These are phyloP conservation scores for Trametes pubescens DNA, from an alignment of 1,284 basidiomycete genomes.

Conservation along the genomic window DNA sequence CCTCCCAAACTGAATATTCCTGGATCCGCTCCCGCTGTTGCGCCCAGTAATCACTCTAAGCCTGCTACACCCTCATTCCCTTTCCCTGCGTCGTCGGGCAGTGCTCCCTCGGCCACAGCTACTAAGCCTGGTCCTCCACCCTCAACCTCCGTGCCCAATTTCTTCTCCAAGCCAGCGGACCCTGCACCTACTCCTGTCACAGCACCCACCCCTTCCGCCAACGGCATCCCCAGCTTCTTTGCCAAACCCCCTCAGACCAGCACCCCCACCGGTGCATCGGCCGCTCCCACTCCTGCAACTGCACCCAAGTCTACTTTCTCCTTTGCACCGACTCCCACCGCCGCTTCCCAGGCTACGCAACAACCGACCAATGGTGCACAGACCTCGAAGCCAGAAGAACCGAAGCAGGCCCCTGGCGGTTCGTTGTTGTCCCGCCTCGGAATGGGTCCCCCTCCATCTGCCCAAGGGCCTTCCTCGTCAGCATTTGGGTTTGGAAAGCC, in stretches of 20 bases:
- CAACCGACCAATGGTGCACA: constrained; percentile 14
- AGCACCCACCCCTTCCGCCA: constrained; percentile 11
- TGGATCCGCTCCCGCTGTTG: constrained; percentile 9
- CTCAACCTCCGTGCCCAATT: constrained; percentile 30
- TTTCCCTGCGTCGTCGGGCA: constrained; percentile 27
- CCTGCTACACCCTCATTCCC: constrained; percentile 23
- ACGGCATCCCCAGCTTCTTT: constrained; percentile 39
- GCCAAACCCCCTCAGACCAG: constrained; percentile 19
- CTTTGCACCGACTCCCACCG: constrained; percentile 3
- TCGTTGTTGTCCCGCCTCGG: constrained; percentile 37
- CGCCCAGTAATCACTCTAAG: constrained; percentile 23
- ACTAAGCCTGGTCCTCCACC: constrained; percentile 24
- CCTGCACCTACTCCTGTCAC: constrained; percentile 3
- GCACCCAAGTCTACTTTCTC: constrained; percentile 14
- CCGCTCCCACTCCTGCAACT: constrained; percentile 2
- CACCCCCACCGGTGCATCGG: background rate
- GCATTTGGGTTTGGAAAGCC: constrained; percentile 33
- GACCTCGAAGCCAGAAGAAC: constrained; percentile 23
- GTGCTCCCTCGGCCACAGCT: background rate
- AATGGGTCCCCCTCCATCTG: constrained; percentile 27
- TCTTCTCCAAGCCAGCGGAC: constrained; percentile 33
- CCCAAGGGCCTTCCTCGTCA: constrained; percentile 20
- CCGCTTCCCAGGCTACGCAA: constrained; percentile 2
- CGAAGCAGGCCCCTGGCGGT: constrained; percentile 28
- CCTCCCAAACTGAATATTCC: constrained; percentile 22